These are phyloP conservation scores for Hebeloma cylindrosporum DNA, from an alignment of 768 basidiomycete genomes.

Conservation along the genomic window DNA sequence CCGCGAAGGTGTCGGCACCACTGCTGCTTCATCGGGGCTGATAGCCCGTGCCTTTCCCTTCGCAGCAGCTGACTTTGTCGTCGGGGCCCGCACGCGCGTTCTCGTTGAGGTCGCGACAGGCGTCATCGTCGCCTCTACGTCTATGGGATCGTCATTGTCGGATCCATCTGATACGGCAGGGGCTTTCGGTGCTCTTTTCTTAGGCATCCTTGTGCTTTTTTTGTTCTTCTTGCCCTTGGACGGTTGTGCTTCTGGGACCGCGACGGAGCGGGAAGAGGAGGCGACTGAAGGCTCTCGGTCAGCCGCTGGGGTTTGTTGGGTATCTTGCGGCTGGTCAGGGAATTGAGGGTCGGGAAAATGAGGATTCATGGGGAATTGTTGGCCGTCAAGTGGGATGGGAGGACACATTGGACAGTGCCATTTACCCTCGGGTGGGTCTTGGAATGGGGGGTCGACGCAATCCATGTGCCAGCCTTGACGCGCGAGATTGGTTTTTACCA, in stretches of 20 bases:
- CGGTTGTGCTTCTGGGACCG: constrained; percentile 6
- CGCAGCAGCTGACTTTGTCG: constrained; percentile 3
- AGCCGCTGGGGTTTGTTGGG: constrained; percentile 13
- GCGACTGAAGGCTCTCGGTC: constrained; percentile 27
- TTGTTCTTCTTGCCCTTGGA: constrained; percentile 24
- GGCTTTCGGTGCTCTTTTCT: constrained; percentile 33
- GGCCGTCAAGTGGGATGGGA: constrained; percentile 25
- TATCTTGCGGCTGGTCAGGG: constrained; percentile 7
- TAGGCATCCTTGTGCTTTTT: constrained; percentile 23
- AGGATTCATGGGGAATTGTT: neutral
- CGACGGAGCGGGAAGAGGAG: constrained; percentile 32
- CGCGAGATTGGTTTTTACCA: constrained; percentile 7
- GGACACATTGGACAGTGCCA: constrained; percentile 77
- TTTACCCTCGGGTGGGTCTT: constrained; percentile 68
- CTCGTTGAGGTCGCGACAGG: constrained; percentile 15
- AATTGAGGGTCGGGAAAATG: neutral
- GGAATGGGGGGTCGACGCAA: constrained; percentile 73
- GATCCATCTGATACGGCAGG: constrained; percentile 14
- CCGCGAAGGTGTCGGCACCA: constrained; percentile 23
- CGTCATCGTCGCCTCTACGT: constrained; percentile 26
- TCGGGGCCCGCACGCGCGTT: too few relatives aligned
- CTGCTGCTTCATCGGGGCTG: constrained; percentile 39
- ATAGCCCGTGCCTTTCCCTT: constrained; percentile 13
- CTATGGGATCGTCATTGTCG: constrained; percentile 32
- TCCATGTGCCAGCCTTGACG: constrained; percentile 78